These are phyloP conservation scores for Pseudofabraea citricarpa DNA, from an alignment of 2,329 filamentous ascomycete species.

Conservation along the genomic window DNA sequence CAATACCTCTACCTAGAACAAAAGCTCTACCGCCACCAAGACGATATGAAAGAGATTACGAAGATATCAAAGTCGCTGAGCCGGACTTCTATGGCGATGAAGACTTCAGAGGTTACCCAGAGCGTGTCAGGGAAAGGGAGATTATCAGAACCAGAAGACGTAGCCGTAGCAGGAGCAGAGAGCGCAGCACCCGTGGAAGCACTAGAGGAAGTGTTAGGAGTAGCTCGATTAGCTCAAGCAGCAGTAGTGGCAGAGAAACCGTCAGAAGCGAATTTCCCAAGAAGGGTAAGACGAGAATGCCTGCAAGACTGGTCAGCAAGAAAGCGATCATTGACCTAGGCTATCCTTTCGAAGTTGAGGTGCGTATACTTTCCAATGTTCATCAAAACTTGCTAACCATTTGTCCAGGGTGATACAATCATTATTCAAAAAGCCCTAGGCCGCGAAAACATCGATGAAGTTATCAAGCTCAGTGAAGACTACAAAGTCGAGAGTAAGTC, in stretches of 20 bases:
- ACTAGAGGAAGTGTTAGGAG: conserved; percentile 25
- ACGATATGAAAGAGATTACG: conserved; percentile 53
- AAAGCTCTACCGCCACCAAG: conserved; percentile 55
- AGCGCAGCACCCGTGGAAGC: conserved; percentile 17
- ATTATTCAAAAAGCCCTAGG: conserved; percentile 80
- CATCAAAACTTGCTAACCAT: conserved; percentile 25
- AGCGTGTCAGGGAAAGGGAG: conserved; percentile 58
- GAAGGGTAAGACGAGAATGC: conserved; percentile 87
- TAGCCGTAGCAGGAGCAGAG: conserved; percentile 25
- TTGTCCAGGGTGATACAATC: conserved; percentile 65
- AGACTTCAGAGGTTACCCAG: conserved; percentile 59
- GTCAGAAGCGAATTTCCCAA: conserved; percentile 65
- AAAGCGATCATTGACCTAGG: conserved; percentile 77
- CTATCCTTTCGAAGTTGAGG: conserved; percentile 85
- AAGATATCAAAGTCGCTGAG: conserved; percentile 65
- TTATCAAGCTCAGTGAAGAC: conserved; percentile 77
- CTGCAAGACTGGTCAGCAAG: conserved; percentile 72
- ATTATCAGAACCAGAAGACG: conserved; percentile 44
- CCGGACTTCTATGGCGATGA: conserved; percentile 67
- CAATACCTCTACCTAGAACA: conserved; percentile 66
- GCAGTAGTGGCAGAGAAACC: conserved; percentile 38
- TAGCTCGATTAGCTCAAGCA: conserved; percentile 39
- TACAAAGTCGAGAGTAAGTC: conserved; percentile 55
- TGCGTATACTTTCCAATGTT: conserved; percentile 33
- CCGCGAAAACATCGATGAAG: conserved; percentile 86